Base-by-base conservation (phyloP, 495 filamentous ascomycete species). In the Penicillium macrosclerotiorum region DNA sequence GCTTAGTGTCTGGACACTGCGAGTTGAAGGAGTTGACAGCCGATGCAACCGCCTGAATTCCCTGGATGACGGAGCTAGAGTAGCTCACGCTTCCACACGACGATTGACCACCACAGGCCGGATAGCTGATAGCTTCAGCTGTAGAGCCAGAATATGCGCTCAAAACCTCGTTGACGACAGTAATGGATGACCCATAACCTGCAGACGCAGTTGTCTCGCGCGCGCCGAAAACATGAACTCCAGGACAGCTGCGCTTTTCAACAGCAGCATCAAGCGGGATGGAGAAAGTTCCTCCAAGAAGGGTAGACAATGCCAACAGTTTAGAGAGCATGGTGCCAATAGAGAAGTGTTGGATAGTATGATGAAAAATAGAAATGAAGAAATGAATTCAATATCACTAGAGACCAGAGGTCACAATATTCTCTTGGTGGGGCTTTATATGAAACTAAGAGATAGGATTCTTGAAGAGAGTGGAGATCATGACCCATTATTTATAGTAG, bases 181-280 rank as follows among this genome's bases (percentile, higher is more conserved):
- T 71, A 34, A 44, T 63, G 32, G 63, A 57, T 4, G 76, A 72
- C 5, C 80, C 80, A 52, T 76, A 80, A 12, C 81, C 81, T 5
- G 71, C 52, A 2, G 74, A 47, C 2, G 57, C 81, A 0, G 79
- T 82, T 8, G 81, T 85, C 65, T 85, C 83, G 35, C 83, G 79
- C 0, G 82, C 83, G 6, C 81, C 81, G 38, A 84, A 81, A 31
- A 82, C 68, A 54, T 84, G 81, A 20, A 83, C 62, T 22, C 63
- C 51, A 5, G 76, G 76, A 50, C 77, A 81, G 46, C 17, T 45
- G 16, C 63, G 61, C 22, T 60, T 60, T 22, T 55, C 58, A 1
- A 60, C 12, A 3, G 41, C 39, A 5, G n/a, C 33, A 2, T 57
- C 48, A 8, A 47, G 38, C 3, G 58, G 52, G n/a, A 55, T 30